Evolutionary conservation across 1,284 basidiomycete genomes (phyloP), one percentile per base, ranked within the genome.

Genomic region (Boletellus deceptivus): DNA sequence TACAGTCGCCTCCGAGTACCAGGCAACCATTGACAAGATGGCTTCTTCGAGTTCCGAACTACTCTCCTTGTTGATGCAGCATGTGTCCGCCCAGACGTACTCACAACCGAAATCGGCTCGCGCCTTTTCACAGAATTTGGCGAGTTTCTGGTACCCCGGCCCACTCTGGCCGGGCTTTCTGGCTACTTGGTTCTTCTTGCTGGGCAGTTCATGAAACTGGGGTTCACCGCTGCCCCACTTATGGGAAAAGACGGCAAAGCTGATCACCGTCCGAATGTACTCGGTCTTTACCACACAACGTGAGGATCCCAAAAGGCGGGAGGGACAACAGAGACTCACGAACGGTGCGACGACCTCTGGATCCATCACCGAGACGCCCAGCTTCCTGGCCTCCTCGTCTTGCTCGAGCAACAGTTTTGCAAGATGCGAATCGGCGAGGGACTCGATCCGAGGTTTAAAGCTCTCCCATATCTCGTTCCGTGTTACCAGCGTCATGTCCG

Each of bases 41-140:
- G 60, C 60, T n/a, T 63, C 61, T 44, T 65, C 61, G 33, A 63
- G 45, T 7, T 66, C 62, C 0, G 62, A 17, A 43, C 54, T 59
- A 16, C 40, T 65, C 29, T 63, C 64, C 48, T 61, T 67, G 44
- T 63, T 65, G 44, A 67, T 63, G 46, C 62, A 63, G 39, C 61
- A 67, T 2, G 59, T 67, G 29, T 67, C 63, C 24, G 61, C n/a
- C 64, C 64, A 64, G 31, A 54, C 62, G 14, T 67, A 65, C 39
- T 61, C 58, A 16, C 64, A 65, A 3, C 56, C 62, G 6, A 61
- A 61, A 29, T 62, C 63, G 0, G n/a, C 8, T 6, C 49, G 36
- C 5, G 63, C 63, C 34, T 62, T 65, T 9, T 65, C 61, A 20
- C 63, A 62, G 25, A 62, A 62, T 37, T 50, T 55, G 43, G 43